Base-by-base conservation (phyloP, 345 rosid genomes). In the Populus davidiana region DNA sequence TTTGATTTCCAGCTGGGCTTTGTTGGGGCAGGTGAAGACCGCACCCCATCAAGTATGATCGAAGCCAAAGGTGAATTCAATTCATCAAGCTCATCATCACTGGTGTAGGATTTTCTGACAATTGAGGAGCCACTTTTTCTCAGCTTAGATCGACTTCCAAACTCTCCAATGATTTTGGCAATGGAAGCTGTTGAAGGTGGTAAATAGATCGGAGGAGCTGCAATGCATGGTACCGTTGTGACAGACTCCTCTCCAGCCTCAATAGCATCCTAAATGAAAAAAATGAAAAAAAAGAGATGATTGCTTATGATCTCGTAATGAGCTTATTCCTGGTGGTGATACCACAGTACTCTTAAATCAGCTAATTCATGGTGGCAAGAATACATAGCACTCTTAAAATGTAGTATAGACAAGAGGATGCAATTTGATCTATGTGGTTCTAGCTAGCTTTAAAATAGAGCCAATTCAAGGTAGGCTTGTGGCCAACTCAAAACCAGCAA, bases 61-160 rank as follows among this genome's bases (percentile, higher is more conserved):
- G 88, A 85, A 78, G 88, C 83, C 83, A 89, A 78, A 17, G 96
- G 96, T 43, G 90, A 91, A 71, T 86, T 89, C 81, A 93, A 82
- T 81, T 93, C 99, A 75, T 95, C 92, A 23, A 96, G 98, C 83
- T 96, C 97, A 41, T 92, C 97, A 47, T 93, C 97, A 20, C 99
- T 96, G 35, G 93, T 85, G 85, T 92, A 82, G 35, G 97, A 86
- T 86, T 92, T 93, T 80, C 87, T 87, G 8, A 91, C 79, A 68
- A 92, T 85, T 16, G 89, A 87, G 18, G 98, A 89, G 31, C 92
- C 85, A 75, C 90, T 86, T 83, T 91, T 88, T 69, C 78, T 83
- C 72, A 89, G 83, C 75, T 86, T 87, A 70, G 88, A 73, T 70
- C 83, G 76, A 71, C 69, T 78, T 73, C 83, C 85, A 75, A 68